A percentile compares a stretch with the other conserved stretches of the same genome.
These are phyloP conservation scores for Taphrina flavorubra DNA, from an alignment of 1,139 yeast species.

Conservation along the genomic window DNA sequence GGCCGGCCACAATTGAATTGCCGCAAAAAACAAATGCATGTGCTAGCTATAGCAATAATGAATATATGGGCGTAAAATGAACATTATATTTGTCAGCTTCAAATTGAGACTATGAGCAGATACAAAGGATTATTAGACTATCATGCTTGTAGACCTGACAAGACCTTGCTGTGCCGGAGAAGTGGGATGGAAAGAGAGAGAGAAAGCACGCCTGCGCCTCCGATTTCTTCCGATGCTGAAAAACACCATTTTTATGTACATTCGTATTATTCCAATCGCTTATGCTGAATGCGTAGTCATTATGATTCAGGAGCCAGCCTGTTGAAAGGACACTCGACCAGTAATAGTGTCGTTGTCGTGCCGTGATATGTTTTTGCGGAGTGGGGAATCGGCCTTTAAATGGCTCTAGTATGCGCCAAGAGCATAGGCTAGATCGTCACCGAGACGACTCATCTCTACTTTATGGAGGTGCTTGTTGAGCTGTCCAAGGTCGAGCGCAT, in stretches of 20 bases:
- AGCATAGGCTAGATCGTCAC: conserved; percentile 31
- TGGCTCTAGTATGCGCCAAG: conserved; percentile 13
- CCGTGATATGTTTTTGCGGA: not conserved
- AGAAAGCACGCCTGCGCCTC: conserved; percentile 14
- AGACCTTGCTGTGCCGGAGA: not conserved
- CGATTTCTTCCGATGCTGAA: conserved; percentile 1
- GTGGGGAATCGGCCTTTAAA: too few species aligned
- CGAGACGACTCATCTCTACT: conserved; percentile 32
- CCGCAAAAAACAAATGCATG: too few species aligned
- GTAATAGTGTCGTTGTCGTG: not conserved
- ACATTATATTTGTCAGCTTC: too few species aligned
- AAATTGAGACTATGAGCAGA: not conserved
- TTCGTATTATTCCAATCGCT: not conserved
- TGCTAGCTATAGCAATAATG: too few species aligned
- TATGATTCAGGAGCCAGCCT: not conserved
- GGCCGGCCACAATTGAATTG: not conserved
- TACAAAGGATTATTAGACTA: not conserved
- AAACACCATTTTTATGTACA: not conserved
- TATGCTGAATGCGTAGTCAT: not conserved
- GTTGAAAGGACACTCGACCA: not conserved
- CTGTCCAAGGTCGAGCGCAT: conserved; percentile 23
- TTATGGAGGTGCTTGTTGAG: conserved; percentile 27
- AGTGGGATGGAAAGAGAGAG: not conserved
- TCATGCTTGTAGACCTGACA: not conserved
- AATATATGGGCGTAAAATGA: too few species aligned